Percentiles rank a stretch among this genome's conserved stretches.
phyloP scores from a whole-genome alignment of 192 early-diverging fungal species.

The Martensiomyces pterosporus region DNA sequence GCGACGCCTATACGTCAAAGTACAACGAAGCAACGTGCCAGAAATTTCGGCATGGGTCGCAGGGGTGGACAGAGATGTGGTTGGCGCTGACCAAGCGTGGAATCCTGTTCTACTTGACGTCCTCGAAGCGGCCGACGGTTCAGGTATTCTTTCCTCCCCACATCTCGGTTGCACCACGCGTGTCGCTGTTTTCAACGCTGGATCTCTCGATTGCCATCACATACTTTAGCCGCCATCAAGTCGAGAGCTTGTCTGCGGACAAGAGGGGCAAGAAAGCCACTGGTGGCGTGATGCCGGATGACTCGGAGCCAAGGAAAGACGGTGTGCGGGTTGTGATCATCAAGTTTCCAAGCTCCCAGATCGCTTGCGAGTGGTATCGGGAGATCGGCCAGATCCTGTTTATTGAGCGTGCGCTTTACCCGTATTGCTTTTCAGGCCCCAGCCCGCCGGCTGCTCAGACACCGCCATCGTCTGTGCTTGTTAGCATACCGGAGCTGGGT shows the following conservation, averaged over 20 bases:
- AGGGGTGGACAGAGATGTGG: constrained; percentile 50
- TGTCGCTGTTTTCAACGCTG: constrained; percentile 50
- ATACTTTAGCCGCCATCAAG: constrained; percentile 16
- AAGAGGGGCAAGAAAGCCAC: not conserved
- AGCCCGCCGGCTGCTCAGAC: constrained; percentile 21
- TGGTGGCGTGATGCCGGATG: constrained; percentile 6
- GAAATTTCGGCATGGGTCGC: constrained; percentile 21
- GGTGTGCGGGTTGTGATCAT: constrained; percentile 25
- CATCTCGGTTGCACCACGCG: constrained; percentile 23
- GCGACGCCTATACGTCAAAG: constrained; percentile 16
- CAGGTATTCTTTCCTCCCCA: constrained; percentile 29
- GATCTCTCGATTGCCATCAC: constrained; percentile 47
- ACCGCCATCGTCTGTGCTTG: constrained; percentile 18
- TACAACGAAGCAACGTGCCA: constrained; percentile 45
- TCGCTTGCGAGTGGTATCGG: constrained; percentile 39
- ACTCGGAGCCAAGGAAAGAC: constrained; percentile 12
- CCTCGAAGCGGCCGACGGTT: constrained; percentile 22
- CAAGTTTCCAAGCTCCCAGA: constrained; percentile 39
- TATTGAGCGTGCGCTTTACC: constrained; percentile 21
- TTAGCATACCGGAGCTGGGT: constrained; percentile 45
- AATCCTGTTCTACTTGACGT: constrained; percentile 29
- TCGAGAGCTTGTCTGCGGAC: constrained; percentile 1
- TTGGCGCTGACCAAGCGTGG: constrained; percentile 37
- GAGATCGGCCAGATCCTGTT: constrained; percentile 38
- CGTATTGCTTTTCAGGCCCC: constrained; percentile 15